A percentile compares a stretch with the other conserved stretches of the same genome.
Conservation (phyloP, 495 filamentous ascomycete genomes). For the Trichoderma asperelloides region DNA sequence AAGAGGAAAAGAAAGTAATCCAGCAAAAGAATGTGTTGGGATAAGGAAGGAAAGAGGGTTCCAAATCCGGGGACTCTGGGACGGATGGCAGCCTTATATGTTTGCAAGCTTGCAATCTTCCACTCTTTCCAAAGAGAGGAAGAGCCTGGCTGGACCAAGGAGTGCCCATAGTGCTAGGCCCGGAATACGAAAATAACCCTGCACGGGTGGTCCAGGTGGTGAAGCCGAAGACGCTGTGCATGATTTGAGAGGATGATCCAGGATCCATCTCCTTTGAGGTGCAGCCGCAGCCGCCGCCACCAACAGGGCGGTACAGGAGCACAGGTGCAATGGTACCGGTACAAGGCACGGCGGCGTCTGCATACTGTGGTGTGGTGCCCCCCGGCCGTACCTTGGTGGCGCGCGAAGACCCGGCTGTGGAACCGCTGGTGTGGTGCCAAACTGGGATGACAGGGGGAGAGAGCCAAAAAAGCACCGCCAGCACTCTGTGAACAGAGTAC, state of each 20-base stretch:
- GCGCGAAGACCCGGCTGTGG: not conserved
- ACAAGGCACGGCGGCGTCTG: not conserved
- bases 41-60: not conserved
- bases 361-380: not conserved
- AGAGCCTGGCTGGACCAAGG: not conserved
- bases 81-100: constrained; percentile 5
- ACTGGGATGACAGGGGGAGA: not conserved
- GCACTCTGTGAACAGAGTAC: too few relatives aligned
- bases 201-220: not conserved
- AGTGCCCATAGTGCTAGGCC: not conserved
- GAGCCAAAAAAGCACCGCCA: not conserved
- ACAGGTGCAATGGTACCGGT: not conserved
- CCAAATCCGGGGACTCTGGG: not conserved
- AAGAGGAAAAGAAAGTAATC: not conserved
- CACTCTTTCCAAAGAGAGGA: not conserved
- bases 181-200: constrained; percentile 7
- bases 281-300: constrained; percentile 6
- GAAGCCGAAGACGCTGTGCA: constrained; percentile 6
- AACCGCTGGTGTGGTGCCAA: constrained; percentile 1
- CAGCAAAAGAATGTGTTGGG: constrained; percentile 3
- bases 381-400: not conserved
- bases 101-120: not conserved
- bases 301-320: not conserved
- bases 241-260: constrained; percentile 4
- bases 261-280: constrained; percentile 7